These are phyloP conservation scores for Avena insularis DNA, from an alignment of 176 grass and related monocot genomes.

Conservation along the genomic window DNA sequence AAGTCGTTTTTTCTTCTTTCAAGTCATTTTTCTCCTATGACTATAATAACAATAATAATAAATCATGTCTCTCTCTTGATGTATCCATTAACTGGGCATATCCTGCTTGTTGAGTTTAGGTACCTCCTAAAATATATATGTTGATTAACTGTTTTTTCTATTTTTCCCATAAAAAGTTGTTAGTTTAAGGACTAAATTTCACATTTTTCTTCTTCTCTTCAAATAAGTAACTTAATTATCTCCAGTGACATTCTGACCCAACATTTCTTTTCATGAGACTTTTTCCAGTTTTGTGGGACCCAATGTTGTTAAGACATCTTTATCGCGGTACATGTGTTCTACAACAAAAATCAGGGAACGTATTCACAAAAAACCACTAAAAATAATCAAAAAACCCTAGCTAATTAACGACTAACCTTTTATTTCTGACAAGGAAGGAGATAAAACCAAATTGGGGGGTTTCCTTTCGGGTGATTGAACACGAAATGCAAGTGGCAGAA, in stretches of 20 bases:
- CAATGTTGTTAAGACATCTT: neutral
- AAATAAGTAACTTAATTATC: neutral
- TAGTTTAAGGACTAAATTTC: neutral
- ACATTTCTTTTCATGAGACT: neutral
- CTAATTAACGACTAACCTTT: neutral
- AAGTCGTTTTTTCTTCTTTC: neutral
- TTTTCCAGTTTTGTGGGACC: too few relatives aligned
- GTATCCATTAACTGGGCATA: neutral
- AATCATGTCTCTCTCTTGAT: neutral
- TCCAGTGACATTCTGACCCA: neutral
- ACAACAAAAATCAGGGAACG: neutral
- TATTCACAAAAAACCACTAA: neutral
- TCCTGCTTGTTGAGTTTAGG: neutral
- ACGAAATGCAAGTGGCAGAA: neutral
- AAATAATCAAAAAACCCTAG: neutral
- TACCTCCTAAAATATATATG: neutral
- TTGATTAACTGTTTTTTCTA: neutral
- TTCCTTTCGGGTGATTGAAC: neutral
- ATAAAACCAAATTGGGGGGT: neutral
- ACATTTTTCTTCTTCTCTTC: too few relatives aligned
- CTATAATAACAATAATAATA: constrained; percentile 16
- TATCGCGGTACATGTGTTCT: neutral
- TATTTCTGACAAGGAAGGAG: neutral
- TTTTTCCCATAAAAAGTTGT: neutral
- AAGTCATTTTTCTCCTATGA: constrained; percentile 1